Evolutionary conservation across 495 filamentous ascomycete genomes (phyloP), one percentile per base, ranked within the genome.

Genomic region (Aspergillus baeticus): DNA sequence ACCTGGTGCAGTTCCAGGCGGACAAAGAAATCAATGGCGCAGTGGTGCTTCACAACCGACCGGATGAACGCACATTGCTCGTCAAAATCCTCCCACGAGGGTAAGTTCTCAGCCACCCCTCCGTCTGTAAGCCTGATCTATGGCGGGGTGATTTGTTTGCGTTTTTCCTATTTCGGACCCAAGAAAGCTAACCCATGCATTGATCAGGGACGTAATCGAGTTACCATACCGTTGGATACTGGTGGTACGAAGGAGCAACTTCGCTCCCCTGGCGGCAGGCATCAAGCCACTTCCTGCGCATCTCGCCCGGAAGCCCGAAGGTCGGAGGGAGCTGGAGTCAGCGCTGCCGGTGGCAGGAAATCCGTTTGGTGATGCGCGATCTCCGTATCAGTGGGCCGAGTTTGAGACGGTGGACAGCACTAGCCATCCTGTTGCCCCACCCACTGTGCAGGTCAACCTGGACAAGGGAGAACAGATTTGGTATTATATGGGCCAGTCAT

Each of bases 21-120:
- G 82, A 87, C 68, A 86, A 85, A 55, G 92, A 97, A 34, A 93
- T 96, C 50, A 96, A 93, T 73, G 95, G 89, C 13, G 95, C 92
- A 39, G 81, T 90, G 58, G 87, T 99, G 46, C 75, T 94, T 26
- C 88, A 97, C 69, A 97, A 98, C 58, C 80, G 91, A 44, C 70
- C 61, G 2, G 62, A 55, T n/a, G 81, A 83, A 54, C 84, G 84
- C 59, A 87, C 78, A 43, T 69, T 97, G 20, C 73, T 96, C 22
- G 69, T 98, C 22, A 90, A 97, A 54, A 78, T 97, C 45, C 77
- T 98, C 51, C 94, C 95, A 8, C 85, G 88, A 70, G 92, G 91
- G 89, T 91, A 84, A 74, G 88, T 82, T 54, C 8, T 50, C 66
- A 55, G 35, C 34, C 37, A 38, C 38, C 46, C 46, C 60, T 60